These are phyloP conservation scores for Gaultheria prostrata DNA, from an alignment of 148 eudicot genomes.

Conservation along the genomic window DNA sequence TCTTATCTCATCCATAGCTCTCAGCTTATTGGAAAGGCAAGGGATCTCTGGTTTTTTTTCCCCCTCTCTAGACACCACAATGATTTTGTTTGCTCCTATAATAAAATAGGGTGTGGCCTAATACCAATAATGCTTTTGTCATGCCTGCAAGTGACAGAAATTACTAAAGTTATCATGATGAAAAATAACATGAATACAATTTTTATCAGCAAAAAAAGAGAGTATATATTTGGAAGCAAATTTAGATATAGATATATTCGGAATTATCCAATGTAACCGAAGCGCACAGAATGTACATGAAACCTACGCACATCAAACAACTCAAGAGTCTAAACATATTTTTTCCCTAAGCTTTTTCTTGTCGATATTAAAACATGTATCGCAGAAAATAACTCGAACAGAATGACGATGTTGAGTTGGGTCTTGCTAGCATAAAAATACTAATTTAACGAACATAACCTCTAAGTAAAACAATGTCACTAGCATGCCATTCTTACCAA, in stretches of 20 bases:
- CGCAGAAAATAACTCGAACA: too few relatives aligned
- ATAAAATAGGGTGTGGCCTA: constrained; percentile 24
- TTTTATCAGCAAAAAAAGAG: too few relatives aligned
- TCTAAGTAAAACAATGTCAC: too few relatives aligned
- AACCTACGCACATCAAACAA: not conserved
- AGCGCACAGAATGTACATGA: not conserved
- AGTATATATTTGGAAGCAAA: not conserved
- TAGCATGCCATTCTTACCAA: too few relatives aligned
- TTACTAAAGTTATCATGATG: not conserved
- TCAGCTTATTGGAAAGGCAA: constrained; percentile 20
- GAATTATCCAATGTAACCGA: not conserved
- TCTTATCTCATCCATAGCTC: constrained; percentile 29
- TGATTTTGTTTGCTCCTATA: constrained; percentile 7
- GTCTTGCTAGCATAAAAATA: too few relatives aligned
- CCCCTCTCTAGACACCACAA: not conserved
- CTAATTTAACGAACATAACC: too few relatives aligned
- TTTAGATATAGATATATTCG: not conserved
- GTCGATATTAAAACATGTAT: too few relatives aligned
- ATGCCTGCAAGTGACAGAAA: constrained; percentile 20
- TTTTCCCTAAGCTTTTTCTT: too few relatives aligned
- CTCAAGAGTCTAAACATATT: too few relatives aligned
- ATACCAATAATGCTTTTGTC: constrained; percentile 26
- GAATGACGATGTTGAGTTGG: too few relatives aligned
- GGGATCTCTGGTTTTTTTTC: constrained; percentile 14
- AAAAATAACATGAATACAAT: not conserved